Base-by-base conservation (phyloP, 495 filamentous ascomycete species). In the Daldinia concentrica region DNA sequence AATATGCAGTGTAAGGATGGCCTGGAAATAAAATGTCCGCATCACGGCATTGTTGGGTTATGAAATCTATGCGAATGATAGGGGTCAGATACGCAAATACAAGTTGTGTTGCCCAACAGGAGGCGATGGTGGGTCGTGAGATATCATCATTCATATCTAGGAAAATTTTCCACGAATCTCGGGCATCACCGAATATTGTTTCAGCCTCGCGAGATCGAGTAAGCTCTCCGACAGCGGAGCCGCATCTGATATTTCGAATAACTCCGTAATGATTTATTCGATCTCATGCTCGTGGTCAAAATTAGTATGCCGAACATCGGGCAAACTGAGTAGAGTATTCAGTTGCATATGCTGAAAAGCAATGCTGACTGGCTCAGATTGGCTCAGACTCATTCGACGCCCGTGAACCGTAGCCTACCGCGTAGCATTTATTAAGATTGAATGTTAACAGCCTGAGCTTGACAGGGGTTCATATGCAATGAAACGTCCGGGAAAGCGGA, bases 401-500 rank as follows among this genome's bases (percentile, higher is more conserved):
- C 64, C 27, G 57, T 55, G 43, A 58, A 64, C 52, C 54, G 48
- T 64, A 72, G 63, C 54, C 70, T 58, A 61, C 61, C 45, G 32
- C 22, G 68, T 65, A 60, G 57, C 58, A 69, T 70, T 61, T 64
- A 54, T 62, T 66, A 69, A 66, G 66, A 68, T 41, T 73, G 22
- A 65, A 65, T 29, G 65, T 73, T 45, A 64, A 68, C 56, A 30
- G 3, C 66, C 37, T 68, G 30, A 69, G 51, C 58, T 52, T 54
- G 43, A 58, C 71, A 66, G 17, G 71, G 71, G 62, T 62, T 59
- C 17, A 30, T 55, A 73, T 73, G 71, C 71, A 73, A 69, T 73
- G 71, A 24, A 73, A 73, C 71, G 51, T 60, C 71, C 71, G 71
- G 71, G 48, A 69, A 55, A 69, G 62, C 71, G 71, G 71, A 66